These are phyloP conservation scores for Breynia disticha DNA, from an alignment of 441 rosid genomes.

Conservation along the genomic window DNA sequence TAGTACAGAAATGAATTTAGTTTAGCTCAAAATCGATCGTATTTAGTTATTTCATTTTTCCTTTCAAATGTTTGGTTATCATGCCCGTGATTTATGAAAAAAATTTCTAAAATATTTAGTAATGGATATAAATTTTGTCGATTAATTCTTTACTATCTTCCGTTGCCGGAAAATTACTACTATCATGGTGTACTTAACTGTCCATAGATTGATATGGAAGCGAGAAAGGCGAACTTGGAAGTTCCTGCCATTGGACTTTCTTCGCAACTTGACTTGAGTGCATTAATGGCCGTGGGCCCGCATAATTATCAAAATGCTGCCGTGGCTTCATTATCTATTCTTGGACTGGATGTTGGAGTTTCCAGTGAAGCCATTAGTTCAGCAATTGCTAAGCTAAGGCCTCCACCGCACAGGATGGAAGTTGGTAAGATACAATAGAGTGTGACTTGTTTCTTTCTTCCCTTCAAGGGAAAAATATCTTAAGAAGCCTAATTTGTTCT, in stretches of 20 bases:
- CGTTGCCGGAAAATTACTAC: not conserved
- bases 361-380: conserved; percentile 16
- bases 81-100: not conserved
- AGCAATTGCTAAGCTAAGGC: conserved; percentile 17
- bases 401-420: conserved; percentile 26
- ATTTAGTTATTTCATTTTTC: not conserved
- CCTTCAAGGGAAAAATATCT: too few relatives aligned
- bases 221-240: conserved; percentile 18
- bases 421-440: conserved; percentile 16
- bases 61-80: not conserved
- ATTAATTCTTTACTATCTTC: not conserved
- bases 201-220: conserved; percentile 22
- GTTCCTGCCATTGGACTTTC: conserved; percentile 22
- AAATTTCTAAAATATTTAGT: not conserved
- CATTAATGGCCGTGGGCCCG: conserved; percentile 19
- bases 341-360: conserved; percentile 23
- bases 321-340: conserved; percentile 29
- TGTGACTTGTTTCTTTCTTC: not conserved
- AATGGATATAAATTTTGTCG: not conserved
- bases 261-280: conserved; percentile 19
- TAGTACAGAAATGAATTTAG: too few relatives aligned
- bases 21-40: too few relatives aligned
- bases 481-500: not conserved
- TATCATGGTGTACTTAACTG: conserved; percentile 5
- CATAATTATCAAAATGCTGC: conserved; percentile 29